Evolutionary conservation across 1,139 yeast genomes (phyloP).

Genomic region (Meyerozyma guilliermondii): DNA sequence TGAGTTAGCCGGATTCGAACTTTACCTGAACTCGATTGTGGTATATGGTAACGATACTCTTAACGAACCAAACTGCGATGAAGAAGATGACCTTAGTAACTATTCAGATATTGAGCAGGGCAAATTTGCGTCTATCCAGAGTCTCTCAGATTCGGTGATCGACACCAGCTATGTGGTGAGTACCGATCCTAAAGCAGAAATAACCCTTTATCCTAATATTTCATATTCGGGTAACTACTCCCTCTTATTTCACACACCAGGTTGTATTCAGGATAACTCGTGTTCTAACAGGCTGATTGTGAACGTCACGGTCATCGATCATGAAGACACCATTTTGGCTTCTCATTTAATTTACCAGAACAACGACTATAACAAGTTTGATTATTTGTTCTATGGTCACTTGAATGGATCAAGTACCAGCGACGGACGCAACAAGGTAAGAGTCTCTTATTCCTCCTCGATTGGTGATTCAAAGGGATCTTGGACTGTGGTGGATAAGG

Average conservation of each 20-base stretch:
- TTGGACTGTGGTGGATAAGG: constrained; percentile 70
- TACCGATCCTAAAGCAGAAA: constrained; percentile 34
- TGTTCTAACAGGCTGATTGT: constrained; percentile 73
- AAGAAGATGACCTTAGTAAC: constrained; percentile 22
- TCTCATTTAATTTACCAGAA: constrained; percentile 63
- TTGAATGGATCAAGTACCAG: constrained; percentile 44
- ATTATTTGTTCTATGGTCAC: constrained; percentile 67
- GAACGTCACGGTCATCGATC: constrained; percentile 61
- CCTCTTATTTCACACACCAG: constrained; percentile 76
- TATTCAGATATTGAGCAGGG: constrained; percentile 30
- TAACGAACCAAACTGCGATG: constrained; percentile 61
- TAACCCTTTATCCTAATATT: constrained; percentile 65
- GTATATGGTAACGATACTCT: constrained; percentile 70
- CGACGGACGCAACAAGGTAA: constrained; percentile 45
- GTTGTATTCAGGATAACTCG: constrained; percentile 66
- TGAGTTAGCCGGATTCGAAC: constrained; percentile 66
- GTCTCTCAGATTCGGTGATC: constrained; percentile 14
- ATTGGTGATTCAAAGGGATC: constrained; percentile 24
- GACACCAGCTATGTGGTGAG: constrained; percentile 28
- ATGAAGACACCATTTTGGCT: constrained; percentile 39
- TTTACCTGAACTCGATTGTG: constrained; percentile 58
- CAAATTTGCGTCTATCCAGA: constrained; percentile 25
- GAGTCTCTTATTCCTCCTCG: constrained; percentile 34
- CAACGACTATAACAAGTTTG: constrained; percentile 76
- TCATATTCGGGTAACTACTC: constrained; percentile 73